These are phyloP conservation scores for Filosporella fistucella DNA, from an alignment of 495 filamentous ascomycete species.

Conservation along the genomic window DNA sequence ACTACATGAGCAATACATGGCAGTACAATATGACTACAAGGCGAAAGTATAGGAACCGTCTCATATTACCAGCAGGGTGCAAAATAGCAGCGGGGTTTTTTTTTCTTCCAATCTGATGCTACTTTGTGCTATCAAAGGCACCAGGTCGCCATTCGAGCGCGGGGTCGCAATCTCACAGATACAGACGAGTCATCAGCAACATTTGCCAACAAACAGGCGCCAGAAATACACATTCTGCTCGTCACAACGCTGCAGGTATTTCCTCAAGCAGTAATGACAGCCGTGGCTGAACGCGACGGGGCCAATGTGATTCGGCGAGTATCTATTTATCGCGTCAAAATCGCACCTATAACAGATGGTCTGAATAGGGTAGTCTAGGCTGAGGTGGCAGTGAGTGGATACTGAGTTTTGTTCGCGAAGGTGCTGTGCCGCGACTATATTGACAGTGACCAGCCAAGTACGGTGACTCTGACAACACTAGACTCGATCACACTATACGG, in stretches of 20 bases:
- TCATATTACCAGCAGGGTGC: no score
- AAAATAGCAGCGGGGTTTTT: no score
- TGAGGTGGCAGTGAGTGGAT: no score
- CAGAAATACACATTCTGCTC: conserved; percentile 1
- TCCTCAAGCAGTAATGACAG: not conserved
- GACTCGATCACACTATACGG: not conserved
- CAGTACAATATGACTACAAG: no score
- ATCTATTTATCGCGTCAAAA: not conserved
- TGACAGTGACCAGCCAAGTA: not conserved
- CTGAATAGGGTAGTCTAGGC: no score
- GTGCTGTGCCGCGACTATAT: conserved; percentile 4
- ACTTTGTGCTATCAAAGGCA: not conserved
- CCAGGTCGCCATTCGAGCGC: not conserved
- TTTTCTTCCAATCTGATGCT: not conserved
- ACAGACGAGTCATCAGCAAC: conserved; percentile 1
- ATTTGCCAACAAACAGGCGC: conserved; percentile 1
- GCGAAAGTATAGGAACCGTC: no score
- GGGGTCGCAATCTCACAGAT: not conserved
- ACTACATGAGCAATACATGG: no score
- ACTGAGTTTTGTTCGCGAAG: not conserved
- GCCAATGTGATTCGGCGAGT: not conserved
- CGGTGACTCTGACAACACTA: not conserved
- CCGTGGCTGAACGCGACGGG: not conserved
- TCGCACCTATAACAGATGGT: not conserved
- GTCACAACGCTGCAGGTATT: conserved; percentile 7